Conservation (phyloP, 164 flowering plant genomes). For the Stephania cephalantha region DNA sequence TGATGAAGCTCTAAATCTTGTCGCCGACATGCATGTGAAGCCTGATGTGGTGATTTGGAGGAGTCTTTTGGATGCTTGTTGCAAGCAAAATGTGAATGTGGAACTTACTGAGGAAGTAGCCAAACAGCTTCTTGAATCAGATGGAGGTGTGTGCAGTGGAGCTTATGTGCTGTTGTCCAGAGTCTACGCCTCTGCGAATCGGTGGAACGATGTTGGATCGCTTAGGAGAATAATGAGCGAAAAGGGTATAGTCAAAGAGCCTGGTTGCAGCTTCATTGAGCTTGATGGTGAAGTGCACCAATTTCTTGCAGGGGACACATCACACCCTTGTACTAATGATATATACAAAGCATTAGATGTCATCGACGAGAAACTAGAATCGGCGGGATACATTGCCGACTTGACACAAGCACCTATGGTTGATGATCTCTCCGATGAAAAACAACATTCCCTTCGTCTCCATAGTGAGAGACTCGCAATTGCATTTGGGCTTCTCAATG, state of each 20-base stretch:
- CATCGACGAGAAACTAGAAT: constrained; percentile 38
- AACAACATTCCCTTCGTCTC: constrained; percentile 41
- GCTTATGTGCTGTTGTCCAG: constrained; percentile 65
- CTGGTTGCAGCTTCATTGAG: constrained; percentile 72
- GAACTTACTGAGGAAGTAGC: constrained; percentile 60
- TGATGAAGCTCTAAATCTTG: constrained; percentile 52
- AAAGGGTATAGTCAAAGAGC: constrained; percentile 61
- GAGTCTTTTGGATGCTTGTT: constrained; percentile 67
- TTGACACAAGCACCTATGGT: constrained; percentile 51
- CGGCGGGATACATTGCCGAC: constrained; percentile 51
- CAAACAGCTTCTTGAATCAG: constrained; percentile 34
- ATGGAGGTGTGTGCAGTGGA: constrained; percentile 39
- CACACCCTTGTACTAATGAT: constrained; percentile 48
- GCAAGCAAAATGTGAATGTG: constrained; percentile 44
- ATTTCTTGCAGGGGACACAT: constrained; percentile 71
- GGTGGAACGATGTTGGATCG: constrained; percentile 65
- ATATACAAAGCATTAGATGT: constrained; percentile 38
- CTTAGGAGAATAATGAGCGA: constrained; percentile 62
- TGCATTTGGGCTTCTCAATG: constrained; percentile 55
- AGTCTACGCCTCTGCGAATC: constrained; percentile 61
- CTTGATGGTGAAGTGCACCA: constrained; percentile 51
- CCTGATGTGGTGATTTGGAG: constrained; percentile 84
- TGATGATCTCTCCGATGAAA: constrained; percentile 36
- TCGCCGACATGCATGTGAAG: constrained; percentile 58
- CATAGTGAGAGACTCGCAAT: constrained; percentile 82